phyloP scores from a whole-genome alignment of 2,329 filamentous ascomycete species.

The Fusarium verticillioides region DNA sequence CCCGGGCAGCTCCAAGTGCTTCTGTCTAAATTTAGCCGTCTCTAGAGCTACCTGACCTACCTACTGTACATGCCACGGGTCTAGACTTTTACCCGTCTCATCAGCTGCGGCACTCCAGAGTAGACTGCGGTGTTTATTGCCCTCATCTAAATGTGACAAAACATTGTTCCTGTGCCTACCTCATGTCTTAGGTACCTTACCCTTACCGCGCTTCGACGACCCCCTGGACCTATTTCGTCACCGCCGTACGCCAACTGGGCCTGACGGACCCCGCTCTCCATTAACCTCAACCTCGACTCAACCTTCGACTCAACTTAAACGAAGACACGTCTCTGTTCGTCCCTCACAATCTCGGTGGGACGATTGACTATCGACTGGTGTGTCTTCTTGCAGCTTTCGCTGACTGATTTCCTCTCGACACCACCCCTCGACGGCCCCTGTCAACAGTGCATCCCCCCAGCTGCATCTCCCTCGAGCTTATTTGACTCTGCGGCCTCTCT shows the following conservation, averaged over 20 bases:
- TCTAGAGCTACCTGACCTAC: background rate
- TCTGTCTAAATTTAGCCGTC: background rate
- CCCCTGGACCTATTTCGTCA: constrained; percentile 43
- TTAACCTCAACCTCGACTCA: constrained; percentile 18
- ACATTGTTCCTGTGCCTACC: constrained; percentile 3
- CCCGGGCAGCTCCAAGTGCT: background rate
- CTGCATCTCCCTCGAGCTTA: constrained; percentile 25
- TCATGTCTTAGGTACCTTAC: constrained; percentile 12
- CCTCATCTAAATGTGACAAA: constrained; percentile 1
- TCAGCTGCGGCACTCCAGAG: constrained; percentile 2
- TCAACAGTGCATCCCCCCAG: constrained; percentile 27
- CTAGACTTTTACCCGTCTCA: constrained; percentile 2
- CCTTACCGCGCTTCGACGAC: constrained; percentile 24
- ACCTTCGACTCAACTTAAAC: constrained; percentile 28
- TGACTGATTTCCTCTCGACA: background rate
- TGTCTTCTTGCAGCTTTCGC: background rate
- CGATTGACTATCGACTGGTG: constrained; percentile 1
- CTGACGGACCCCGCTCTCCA: constrained; percentile 42
- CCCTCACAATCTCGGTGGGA: constrained; percentile 17
- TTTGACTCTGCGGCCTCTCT: constrained; percentile 14
- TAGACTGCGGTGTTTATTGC: constrained; percentile 24
- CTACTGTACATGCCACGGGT: background rate
- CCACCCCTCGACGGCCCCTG: constrained; percentile 9
- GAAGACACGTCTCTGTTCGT: constrained; percentile 21
- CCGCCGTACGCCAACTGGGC: constrained; percentile 40